Base-by-base conservation (phyloP, 768 basidiomycete species). In the Russula sp. region DNA sequence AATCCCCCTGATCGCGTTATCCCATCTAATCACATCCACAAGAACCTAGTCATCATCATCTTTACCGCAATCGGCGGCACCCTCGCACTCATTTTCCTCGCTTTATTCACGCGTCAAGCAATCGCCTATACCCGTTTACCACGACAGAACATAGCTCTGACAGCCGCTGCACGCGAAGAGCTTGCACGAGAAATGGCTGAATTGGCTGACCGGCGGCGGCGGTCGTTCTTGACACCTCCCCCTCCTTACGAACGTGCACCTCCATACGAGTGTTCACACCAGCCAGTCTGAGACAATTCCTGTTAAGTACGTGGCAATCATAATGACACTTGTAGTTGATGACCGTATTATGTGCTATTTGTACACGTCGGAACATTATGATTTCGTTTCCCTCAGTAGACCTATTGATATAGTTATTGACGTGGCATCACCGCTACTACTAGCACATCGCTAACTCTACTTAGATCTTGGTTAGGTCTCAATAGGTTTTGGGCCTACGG, bases 211-310 rank as follows among this genome's bases (percentile, higher is more conserved):
- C 68, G 57, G 51, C 65, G 62, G 54, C 58, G 63, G 9, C 62
- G n/a, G 20, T 61, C 68, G 34, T 69, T 71, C 22, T 56, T 69
- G 11, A 80, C 79, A 18, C 81, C 83, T 22, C 80, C 81, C 2
- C 83, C 84, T 49, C 81, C 81, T 1, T 84, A 84, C 70, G 70
- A 80, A 54, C 78, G 77, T n/a, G 78, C 77, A 22, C 83, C 84
- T 14, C 78, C 81, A 4, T 84, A 84, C 69, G 73, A 75, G 5
- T 69, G 69, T 26, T 18, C 54, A 56, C 54, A 52, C 26, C 26
- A 7, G 20, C 20, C 42, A 8, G 42, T 20, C 42, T 44, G 16
- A 44, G 6, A 44, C 20, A 10, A n/a, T 8, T 5, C 10, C 2
- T 46, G 22, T 13, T 48, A 22, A 22, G 11, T 10, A 4, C 11